Percentiles rank a stretch among this genome's conserved stretches.
phyloP scores from a whole-genome alignment of 345 rosid genomes.

The Kernera saxatilis region DNA sequence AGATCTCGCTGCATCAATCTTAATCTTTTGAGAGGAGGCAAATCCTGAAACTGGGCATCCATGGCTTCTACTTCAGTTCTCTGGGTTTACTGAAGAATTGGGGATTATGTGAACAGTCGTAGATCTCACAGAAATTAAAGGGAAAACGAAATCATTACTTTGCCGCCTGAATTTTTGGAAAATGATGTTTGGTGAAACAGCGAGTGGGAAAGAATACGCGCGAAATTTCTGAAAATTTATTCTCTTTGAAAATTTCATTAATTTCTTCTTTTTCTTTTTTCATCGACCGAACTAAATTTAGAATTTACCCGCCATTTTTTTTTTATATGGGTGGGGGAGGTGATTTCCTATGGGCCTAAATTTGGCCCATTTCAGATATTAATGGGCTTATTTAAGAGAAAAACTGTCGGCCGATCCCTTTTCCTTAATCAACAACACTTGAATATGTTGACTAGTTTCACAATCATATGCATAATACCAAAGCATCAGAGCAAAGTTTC shows the following conservation, averaged over 20 bases:
- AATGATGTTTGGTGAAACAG: not conserved
- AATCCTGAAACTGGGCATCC: constrained; percentile 43
- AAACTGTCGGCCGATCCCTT: not conserved
- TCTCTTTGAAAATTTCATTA: not conserved
- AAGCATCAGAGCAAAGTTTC: not conserved
- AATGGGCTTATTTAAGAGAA: not conserved
- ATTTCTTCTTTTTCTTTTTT: not conserved
- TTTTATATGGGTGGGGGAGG: not conserved
- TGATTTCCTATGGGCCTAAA: not conserved
- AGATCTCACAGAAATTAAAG: not conserved
- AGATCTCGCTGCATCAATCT: constrained; percentile 43
- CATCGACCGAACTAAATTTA: not conserved
- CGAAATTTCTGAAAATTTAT: constrained; percentile 3
- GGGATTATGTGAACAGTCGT: not conserved
- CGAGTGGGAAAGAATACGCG: constrained; percentile 15
- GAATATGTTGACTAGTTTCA: not conserved
- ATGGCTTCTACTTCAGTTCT: constrained; percentile 29
- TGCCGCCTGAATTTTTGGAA: not conserved
- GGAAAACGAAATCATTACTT: not conserved
- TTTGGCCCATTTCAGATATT: not conserved
- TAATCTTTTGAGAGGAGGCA: constrained; percentile 79
- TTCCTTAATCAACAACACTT: not conserved
- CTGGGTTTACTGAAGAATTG: not conserved
- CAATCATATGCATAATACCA: not conserved
- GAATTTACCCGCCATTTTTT: constrained; percentile 16